Evolutionary conservation across 2,329 filamentous ascomycete genomes (phyloP), one percentile per base, ranked within the genome.

Genomic region (Aspergillus sp.): DNA sequence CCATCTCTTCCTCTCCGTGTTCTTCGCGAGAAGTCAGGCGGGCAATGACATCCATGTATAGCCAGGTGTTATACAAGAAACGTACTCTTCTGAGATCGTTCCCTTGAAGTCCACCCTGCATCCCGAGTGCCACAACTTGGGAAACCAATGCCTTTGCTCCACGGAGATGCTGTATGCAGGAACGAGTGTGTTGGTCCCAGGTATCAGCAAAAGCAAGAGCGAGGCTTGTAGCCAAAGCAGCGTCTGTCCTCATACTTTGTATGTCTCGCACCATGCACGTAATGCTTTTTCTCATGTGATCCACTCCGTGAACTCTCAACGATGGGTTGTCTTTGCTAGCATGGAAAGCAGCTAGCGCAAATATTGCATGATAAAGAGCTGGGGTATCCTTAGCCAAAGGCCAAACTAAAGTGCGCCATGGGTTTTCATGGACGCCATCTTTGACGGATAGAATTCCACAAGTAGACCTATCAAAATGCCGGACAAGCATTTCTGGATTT

Each of bases 31-130:
- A 86, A 0, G 86, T 90, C 49, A 90, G 74, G 14, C 87, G 82
- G 23, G 87, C 84, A 61, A 90, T 86, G 27, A 90, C 88, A 68
- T 90, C 86, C 82, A 90, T 87, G 66, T 90, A 90, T 7, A 90
- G 80, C 85, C 86, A 90, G 4, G 84, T 85, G 66, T 89, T 90
- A 73, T 86, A 88, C 17, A 90, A 76, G 64, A 90, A 90, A 55
- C 84, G 84, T 23, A 90, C 74, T 7, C 86, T 77, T 40, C 79
- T 75, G 12, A 84, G 69, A 45, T 85, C 81, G 23, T 78, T 70
- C 4, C 79, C 80, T n/a, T 66, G 68, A 33, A 77, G 57, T 4
- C 64, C 68, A 6, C 68, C 65, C 50, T 73, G 72, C 4, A 69
- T 63, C 6, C 71, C 74, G 64, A 79, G 73, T 56, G 75, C 72